Percentiles rank a stretch among this genome's conserved stretches.
phyloP scores from a whole-genome alignment of 2,329 filamentous ascomycete genomes.

The Emmonsiellopsis sp. region DNA sequence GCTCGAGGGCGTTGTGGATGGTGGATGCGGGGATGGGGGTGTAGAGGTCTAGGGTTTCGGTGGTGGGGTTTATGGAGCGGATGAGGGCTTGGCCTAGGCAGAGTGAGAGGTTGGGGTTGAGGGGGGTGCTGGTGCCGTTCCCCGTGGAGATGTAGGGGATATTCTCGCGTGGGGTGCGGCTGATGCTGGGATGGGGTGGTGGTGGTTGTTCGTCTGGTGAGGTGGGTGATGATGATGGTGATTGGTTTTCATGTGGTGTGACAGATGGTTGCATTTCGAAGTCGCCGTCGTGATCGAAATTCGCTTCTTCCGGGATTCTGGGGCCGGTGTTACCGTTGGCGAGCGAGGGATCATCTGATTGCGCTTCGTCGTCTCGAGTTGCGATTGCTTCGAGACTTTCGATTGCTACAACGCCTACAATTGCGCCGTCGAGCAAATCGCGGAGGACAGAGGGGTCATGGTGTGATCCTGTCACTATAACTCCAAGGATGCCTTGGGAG shows the following conservation, averaged over 20 bases:
- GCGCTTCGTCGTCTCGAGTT: constrained; percentile 2
- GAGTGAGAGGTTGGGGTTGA: constrained; percentile 39
- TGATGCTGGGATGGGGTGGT: constrained; percentile 18
- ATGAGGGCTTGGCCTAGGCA: constrained; percentile 43
- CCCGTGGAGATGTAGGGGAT: constrained; percentile 43
- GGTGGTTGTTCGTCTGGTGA: constrained; percentile 3
- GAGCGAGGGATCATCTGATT: background rate
- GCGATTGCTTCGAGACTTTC: constrained; percentile 29
- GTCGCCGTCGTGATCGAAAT: constrained; percentile 6
- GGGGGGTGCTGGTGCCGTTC: constrained; percentile 30
- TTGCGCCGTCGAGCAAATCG: constrained; percentile 43
- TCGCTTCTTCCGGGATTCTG: background rate
- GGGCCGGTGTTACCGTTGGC: background rate
- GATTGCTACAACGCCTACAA: constrained; percentile 45
- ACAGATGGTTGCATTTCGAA: constrained; percentile 12
- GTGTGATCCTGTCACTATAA: constrained; percentile 44
- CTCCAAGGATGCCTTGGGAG: constrained; percentile 37
- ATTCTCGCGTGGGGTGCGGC: constrained; percentile 31
- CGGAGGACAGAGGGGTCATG: constrained; percentile 38
- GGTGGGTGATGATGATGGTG: background rate
- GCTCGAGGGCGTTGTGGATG: constrained; percentile 22
- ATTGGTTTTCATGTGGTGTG: constrained; percentile 13
- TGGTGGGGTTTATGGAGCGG: constrained; percentile 29
- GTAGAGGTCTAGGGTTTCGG: constrained; percentile 36
- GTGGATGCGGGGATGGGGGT: constrained; percentile 35